phyloP scores from a whole-genome alignment of 345 rosid species.

The Salix caprea region DNA sequence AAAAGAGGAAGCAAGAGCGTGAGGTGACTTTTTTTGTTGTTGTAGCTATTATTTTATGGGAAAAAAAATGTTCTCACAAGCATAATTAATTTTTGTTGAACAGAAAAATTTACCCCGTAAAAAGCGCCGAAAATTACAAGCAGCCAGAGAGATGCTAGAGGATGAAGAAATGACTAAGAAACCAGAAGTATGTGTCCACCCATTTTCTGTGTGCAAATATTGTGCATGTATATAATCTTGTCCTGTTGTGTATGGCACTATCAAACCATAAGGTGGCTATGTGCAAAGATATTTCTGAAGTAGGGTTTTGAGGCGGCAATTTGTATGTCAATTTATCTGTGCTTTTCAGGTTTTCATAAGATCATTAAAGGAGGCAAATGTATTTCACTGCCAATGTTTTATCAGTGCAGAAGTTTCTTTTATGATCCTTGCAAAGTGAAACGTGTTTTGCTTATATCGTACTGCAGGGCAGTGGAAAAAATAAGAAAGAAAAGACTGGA shows the following conservation, averaged over 20 bases:
- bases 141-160: slow-evolving; percentile 94
- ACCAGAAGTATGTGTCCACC: slow-evolving; percentile 38
- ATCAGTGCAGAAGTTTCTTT: not conserved
- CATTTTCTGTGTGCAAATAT: not conserved
- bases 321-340: not conserved
- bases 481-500: slow-evolving; percentile 59
- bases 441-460: not conserved
- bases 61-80: not conserved
- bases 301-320: not conserved
- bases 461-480: slow-evolving; percentile 46
- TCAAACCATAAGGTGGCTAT: not conserved
- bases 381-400: not conserved
- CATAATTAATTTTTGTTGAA: slow-evolving; percentile 3
- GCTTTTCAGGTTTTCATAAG: not conserved
- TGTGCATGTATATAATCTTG: not conserved
- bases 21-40: slow-evolving; percentile 41
- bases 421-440: not conserved
- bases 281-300: not conserved
- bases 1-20: slow-evolving; percentile 80
- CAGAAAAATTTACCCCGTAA: slow-evolving; percentile 90
- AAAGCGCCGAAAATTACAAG: slow-evolving; percentile 85
- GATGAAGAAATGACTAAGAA: slow-evolving; percentile 45
- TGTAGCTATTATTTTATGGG: not conserved
- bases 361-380: not conserved
- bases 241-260: not conserved